A percentile compares a stretch with the other conserved stretches of the same genome.
These are phyloP conservation scores for Epichloe gansuensis DNA, from an alignment of 2,329 filamentous ascomycete genomes.

Conservation along the genomic window DNA sequence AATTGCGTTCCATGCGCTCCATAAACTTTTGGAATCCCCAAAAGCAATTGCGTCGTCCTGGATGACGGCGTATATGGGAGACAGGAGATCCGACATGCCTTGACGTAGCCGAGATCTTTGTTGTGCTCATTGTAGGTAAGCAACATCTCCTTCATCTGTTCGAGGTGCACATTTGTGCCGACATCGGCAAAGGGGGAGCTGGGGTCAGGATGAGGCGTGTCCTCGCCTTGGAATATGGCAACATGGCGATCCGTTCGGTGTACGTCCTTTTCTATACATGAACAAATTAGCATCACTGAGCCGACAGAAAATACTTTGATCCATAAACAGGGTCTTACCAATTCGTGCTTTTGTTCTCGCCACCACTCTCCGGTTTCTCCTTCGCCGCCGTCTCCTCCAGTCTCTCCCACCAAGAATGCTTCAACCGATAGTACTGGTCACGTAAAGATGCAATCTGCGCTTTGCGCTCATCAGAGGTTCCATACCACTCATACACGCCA, in stretches of 20 bases:
- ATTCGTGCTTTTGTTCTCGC: constrained; percentile 91
- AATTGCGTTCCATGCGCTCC: constrained; percentile 96
- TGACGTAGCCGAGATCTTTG: constrained; percentile 88
- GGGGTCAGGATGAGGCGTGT: constrained; percentile 91
- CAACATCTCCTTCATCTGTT: constrained; percentile 99
- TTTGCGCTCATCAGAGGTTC: constrained; percentile 71
- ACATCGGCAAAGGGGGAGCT: constrained; percentile 86
- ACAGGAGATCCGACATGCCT: constrained; percentile 94
- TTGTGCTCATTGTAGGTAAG: constrained; percentile 99
- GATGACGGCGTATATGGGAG: constrained; percentile 91
- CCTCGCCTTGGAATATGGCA: constrained; percentile 90
- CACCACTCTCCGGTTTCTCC: constrained; percentile 86
- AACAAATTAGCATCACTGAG: constrained; percentile 8
- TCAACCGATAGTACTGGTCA: constrained; percentile 88
- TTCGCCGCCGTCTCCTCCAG: constrained; percentile 67
- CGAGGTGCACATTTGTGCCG: constrained; percentile 92
- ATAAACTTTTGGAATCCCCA: constrained; percentile 96
- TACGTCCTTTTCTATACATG: constrained; percentile 79
- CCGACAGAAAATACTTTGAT: not conserved
- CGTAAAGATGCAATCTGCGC: constrained; percentile 73
- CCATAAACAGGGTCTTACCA: constrained; percentile 45
- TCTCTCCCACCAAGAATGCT: constrained; percentile 92
- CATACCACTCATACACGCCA: constrained; percentile 88
- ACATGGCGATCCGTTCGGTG: constrained; percentile 93
- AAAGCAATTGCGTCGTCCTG: constrained; percentile 97